A percentile compares a stretch with the other conserved stretches of the same genome.
Conservation (phyloP, 2,329 filamentous ascomycete genomes). For the Pestalotiopsis sp. region DNA sequence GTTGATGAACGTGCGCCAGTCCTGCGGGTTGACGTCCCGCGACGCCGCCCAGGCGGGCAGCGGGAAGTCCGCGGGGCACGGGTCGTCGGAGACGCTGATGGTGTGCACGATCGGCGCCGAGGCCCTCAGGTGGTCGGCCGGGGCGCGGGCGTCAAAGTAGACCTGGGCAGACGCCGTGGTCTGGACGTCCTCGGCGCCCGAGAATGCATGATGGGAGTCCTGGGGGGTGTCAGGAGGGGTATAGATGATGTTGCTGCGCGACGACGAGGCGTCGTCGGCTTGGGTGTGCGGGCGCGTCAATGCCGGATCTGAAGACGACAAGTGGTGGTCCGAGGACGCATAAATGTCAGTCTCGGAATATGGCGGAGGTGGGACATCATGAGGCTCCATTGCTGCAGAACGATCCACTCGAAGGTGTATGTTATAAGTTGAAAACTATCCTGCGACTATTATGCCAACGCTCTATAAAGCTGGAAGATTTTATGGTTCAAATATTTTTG, state of each 20-base stretch:
- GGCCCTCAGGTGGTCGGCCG: constrained; percentile 19
- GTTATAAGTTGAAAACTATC: neutral
- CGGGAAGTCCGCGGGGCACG: constrained; percentile 46
- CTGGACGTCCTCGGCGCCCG: constrained; percentile 28
- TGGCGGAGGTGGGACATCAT: constrained; percentile 53
- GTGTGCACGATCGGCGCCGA: constrained; percentile 30
- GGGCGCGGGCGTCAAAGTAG: constrained; percentile 51
- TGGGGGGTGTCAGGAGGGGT: constrained; percentile 54
- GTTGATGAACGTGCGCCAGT: constrained; percentile 64
- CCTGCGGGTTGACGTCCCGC: constrained; percentile 51
- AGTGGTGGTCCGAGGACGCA: constrained; percentile 31
- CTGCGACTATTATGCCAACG: neutral
- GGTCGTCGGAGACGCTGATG: constrained; percentile 36
- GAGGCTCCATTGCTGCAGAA: constrained; percentile 26
- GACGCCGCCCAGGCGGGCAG: constrained; percentile 39
- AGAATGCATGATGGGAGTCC: constrained; percentile 32
- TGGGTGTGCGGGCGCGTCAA: constrained; percentile 23
- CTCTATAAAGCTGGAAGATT: neutral
- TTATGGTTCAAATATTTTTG: neutral
- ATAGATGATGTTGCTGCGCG: constrained; percentile 49
- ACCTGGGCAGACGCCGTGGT: constrained; percentile 37
- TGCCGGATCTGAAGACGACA: constrained; percentile 29
- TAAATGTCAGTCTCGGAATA: constrained; percentile 61
- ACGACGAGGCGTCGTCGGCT: constrained; percentile 40
- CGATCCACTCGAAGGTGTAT: neutral